Conservation (phyloP, 202 grass and related monocot species). For the Elaeis oleifera region DNA sequence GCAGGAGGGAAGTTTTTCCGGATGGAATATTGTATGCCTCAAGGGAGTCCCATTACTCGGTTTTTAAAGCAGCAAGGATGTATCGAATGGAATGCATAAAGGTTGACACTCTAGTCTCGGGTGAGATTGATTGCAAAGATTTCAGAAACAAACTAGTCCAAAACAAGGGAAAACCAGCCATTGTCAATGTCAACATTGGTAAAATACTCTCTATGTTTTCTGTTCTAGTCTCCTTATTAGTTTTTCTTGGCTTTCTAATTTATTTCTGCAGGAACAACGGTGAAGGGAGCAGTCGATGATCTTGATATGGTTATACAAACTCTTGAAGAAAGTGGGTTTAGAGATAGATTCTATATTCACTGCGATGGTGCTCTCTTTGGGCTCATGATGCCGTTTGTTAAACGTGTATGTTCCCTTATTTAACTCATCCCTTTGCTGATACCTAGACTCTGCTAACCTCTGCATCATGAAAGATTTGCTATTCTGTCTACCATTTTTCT, state of each 20-base stretch:
- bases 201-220: not conserved
- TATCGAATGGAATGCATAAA: constrained; percentile 15
- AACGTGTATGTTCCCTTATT: not conserved
- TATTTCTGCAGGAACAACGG: constrained; percentile 4
- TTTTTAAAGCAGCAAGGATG: constrained; percentile 18
- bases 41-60: constrained; percentile 10
- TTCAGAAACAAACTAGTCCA: constrained; percentile 11
- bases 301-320: constrained; percentile 13
- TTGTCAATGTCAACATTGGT: constrained; percentile 14
- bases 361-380: constrained; percentile 20
- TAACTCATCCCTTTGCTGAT: too few relatives aligned
- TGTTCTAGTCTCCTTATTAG: not conserved
- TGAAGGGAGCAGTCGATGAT: constrained; percentile 17
- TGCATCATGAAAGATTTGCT: too few relatives aligned
- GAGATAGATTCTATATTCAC: constrained; percentile 12
- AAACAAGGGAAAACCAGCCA: constrained; percentile 5
- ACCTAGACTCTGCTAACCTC: too few relatives aligned
- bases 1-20: constrained; percentile 10
- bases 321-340: constrained; percentile 17
- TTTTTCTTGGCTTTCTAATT: not conserved
- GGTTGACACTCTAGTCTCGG: constrained; percentile 5
- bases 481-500: too few relatives aligned
- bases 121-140: constrained; percentile 13
- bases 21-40: constrained; percentile 13
- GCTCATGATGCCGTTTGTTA: constrained; percentile 16